phyloP scores from a whole-genome alignment of 208 protist genomes.

The Trypanosoma conorhini region DNA sequence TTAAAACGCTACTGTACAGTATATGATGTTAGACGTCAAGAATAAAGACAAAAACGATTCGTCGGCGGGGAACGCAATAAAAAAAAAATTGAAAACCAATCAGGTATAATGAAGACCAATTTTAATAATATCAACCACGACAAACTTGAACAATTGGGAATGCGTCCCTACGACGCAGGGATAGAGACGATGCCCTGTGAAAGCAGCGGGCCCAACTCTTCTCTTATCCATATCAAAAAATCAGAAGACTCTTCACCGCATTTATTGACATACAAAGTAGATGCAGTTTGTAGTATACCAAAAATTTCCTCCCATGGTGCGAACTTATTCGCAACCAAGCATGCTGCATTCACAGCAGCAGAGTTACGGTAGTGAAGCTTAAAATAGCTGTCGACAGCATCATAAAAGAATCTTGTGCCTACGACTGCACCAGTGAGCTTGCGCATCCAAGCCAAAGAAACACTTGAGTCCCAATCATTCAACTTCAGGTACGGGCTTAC shows the following conservation, averaged over 20 bases:
- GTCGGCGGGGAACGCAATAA: no score
- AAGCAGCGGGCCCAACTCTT: slow-evolving; percentile 16
- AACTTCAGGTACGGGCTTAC: slow-evolving; percentile 5
- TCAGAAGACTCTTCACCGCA: slow-evolving; percentile 16
- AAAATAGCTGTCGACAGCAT: slow-evolving; percentile 27
- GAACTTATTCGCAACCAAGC: slow-evolving; percentile 15
- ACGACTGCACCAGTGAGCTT: slow-evolving; percentile 27
- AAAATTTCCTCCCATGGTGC: slow-evolving; percentile 23
- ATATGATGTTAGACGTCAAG: slow-evolving; percentile 21
- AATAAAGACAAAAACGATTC: slow-evolving; percentile 26
- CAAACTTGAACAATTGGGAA: neutral
- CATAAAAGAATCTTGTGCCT: slow-evolving; percentile 33
- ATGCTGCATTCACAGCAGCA: neutral
- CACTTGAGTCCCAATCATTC: slow-evolving; percentile 7
- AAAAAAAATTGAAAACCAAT: no score
- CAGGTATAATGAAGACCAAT: no score
- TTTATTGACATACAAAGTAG: slow-evolving; percentile 10
- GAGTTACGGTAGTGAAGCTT: slow-evolving; percentile 1
- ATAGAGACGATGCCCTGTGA: slow-evolving; percentile 3
- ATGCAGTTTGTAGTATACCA: slow-evolving; percentile 10
- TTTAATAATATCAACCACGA: neutral
- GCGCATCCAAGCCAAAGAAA: slow-evolving; percentile 17
- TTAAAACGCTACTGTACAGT: slow-evolving; percentile 9
- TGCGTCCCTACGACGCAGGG: neutral
- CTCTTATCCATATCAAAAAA: slow-evolving; percentile 23